These are phyloP conservation scores for Acorus calamus DNA, from an alignment of 106 monocot species.

Conservation along the genomic window DNA sequence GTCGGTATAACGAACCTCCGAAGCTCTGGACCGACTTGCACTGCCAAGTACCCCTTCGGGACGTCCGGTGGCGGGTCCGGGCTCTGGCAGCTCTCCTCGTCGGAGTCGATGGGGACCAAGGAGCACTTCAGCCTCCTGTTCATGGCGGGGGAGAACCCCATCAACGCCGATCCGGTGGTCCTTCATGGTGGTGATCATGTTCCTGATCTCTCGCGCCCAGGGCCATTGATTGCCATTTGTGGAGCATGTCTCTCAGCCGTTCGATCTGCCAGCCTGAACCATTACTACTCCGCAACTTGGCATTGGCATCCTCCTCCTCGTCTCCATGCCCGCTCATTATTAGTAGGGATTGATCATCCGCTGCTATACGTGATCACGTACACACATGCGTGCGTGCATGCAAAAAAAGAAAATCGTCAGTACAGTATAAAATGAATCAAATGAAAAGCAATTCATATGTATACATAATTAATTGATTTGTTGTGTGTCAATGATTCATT, in stretches of 20 bases:
- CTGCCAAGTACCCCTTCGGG: conserved; percentile 47
- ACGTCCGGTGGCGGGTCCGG: conserved; percentile 47
- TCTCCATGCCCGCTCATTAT: no score
- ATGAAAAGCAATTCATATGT: no score
- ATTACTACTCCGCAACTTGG: no score
- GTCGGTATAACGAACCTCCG: conserved; percentile 72
- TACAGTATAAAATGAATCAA: no score
- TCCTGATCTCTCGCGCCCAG: background rate
- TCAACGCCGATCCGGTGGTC: background rate
- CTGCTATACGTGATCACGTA: no score
- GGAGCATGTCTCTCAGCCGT: conserved; percentile 32
- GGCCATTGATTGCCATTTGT: conserved; percentile 33
- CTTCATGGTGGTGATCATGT: no score
- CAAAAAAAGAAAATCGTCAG: no score
- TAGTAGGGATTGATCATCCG: no score
- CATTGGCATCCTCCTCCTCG: no score
- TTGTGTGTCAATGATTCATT: no score
- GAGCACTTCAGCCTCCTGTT: conserved; percentile 21
- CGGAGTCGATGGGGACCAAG: conserved; percentile 21
- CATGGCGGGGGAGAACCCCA: conserved; percentile 17
- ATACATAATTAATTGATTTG: no score
- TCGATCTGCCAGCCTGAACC: conserved; percentile 21
- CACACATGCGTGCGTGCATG: no score
- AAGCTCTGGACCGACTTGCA: conserved; percentile 44
- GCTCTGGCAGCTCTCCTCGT: conserved; percentile 52